Evolutionary conservation across 495 filamentous ascomycete species (phyloP), one percentile per base, ranked within the genome.

Genomic region (Trichoderma asperelloides): DNA sequence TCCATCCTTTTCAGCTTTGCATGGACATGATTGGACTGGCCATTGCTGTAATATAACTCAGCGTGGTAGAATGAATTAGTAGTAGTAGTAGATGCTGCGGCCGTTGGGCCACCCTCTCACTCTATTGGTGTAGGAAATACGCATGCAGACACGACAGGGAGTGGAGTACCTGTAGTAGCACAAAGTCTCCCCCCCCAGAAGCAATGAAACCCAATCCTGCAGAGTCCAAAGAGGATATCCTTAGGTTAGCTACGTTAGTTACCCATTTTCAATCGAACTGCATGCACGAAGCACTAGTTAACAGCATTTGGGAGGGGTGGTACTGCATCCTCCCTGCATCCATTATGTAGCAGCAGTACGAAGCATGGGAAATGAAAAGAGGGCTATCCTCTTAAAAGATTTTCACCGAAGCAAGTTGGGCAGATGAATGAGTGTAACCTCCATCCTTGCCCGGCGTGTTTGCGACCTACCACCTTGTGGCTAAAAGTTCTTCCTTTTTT

Each of bases 321-420:
- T 9, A n/a, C 8, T 51, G 8, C 18, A 1, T 51, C 47, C 21
- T 51, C 47, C 47, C 47, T 51, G 18, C 18, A 18, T 51, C 47
- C 47, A 18, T 51, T 13, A 2, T n/a, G 43, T 47, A 47, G 47
- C n/a, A 25, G 18, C 47, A 47, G 2, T 8, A 23, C 47, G 23
- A 6, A 23, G 18, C 18, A 51, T 21, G 47, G 47, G 47, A 9
- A 51, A 51, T 9, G 47, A 51, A 23, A 15, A 8, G 16, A 45
- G n/a, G 9, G 33, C 33, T 37, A 37, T 37, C 0, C 33, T 37
- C 33, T 4, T 4, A 37, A 37, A 8, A 8, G 23, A 60, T 16
- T 60, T 60, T 60, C 55, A 16, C 55, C 55, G 55, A 27, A 60
- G 25, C 55, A 60, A 11, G 55, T 60, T 27, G 55, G 25, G 55